Conservation (phyloP, 495 filamentous ascomycete genomes). For the Aspergillus hancockii region DNA sequence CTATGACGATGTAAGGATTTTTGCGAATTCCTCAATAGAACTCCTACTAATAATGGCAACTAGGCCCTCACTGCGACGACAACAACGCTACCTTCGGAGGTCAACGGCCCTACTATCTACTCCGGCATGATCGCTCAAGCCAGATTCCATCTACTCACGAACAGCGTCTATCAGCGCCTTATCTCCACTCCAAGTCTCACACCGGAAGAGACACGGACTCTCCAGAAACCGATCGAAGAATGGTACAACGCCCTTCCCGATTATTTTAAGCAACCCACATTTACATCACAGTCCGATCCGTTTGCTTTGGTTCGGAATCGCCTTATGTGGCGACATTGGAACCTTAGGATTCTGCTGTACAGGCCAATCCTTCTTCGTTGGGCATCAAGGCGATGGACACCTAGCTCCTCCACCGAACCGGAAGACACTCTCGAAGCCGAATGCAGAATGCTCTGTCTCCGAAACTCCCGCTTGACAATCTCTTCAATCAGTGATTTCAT, state of each 20-base stretch:
- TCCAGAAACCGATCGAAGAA: constrained; percentile 49
- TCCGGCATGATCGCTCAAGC: constrained; percentile 51
- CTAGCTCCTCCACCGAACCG: constrained; percentile 30
- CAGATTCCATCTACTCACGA: constrained; percentile 50
- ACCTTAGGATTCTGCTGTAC: constrained; percentile 53
- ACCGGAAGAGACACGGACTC: constrained; percentile 45
- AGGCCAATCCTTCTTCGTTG: constrained; percentile 54
- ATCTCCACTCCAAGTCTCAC: constrained; percentile 52
- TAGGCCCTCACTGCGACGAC: constrained; percentile 45
- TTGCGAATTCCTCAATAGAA: neutral
- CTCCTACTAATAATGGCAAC: neutral
- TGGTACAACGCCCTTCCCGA: constrained; percentile 48
- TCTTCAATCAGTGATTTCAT: constrained; percentile 47
- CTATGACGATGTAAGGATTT: constrained; percentile 38
- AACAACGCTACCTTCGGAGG: constrained; percentile 42
- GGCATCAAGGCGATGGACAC: constrained; percentile 45
- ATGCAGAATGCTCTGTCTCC: constrained; percentile 44
- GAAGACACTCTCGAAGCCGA: constrained; percentile 46
- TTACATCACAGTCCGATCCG: constrained; percentile 34
- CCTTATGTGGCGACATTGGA: constrained; percentile 53
- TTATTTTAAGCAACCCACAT: constrained; percentile 43
- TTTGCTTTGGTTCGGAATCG: constrained; percentile 42
- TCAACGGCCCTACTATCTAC: constrained; percentile 49
- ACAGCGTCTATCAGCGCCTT: constrained; percentile 50
- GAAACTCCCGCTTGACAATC: constrained; percentile 46